Percentiles rank a stretch among this genome's conserved stretches.
phyloP scores from a whole-genome alignment of 2,329 filamentous ascomycete genomes.

The Lachnellula subtilissima region DNA sequence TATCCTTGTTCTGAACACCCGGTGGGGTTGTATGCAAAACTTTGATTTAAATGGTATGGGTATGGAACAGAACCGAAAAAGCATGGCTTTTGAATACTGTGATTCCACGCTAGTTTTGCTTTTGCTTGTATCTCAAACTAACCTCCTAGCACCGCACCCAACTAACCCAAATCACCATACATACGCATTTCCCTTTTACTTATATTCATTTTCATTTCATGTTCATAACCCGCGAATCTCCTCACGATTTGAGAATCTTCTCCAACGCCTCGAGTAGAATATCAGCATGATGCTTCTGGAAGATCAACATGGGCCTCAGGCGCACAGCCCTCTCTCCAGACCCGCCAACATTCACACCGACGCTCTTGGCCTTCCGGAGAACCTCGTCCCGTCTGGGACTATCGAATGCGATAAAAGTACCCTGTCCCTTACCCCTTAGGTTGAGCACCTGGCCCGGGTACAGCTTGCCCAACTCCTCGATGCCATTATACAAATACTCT shows the following conservation, averaged over 20 bases:
- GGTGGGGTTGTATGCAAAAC: too few relatives aligned
- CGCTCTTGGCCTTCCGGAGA: constrained; percentile 63
- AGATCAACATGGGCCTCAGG: constrained; percentile 75
- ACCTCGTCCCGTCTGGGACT: constrained; percentile 65
- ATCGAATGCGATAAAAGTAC: constrained; percentile 77
- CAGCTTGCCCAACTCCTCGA: constrained; percentile 57
- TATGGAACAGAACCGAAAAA: too few relatives aligned
- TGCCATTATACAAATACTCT: constrained; percentile 60
- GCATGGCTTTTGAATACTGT: too few relatives aligned
- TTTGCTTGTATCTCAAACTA: too few relatives aligned
- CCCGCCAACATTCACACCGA: constrained; percentile 76
- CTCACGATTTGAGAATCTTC: constrained; percentile 38
- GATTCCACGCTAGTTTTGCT: too few relatives aligned
- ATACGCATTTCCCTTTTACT: too few relatives aligned
- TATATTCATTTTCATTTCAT: too few relatives aligned
- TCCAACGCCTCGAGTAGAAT: constrained; percentile 75
- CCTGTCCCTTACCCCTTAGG: constrained; percentile 71
- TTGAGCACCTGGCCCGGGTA: constrained; percentile 69
- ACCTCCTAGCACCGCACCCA: too few relatives aligned
- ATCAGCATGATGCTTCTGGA: constrained; percentile 85
- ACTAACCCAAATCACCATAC: neutral
- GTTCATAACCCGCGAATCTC: neutral
- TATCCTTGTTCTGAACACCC: too few relatives aligned
- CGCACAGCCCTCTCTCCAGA: constrained; percentile 65
- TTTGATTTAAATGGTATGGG: too few relatives aligned